Evolutionary conservation across 495 filamentous ascomycete genomes (phyloP).

Genomic region (Pyronema omphalodes): DNA sequence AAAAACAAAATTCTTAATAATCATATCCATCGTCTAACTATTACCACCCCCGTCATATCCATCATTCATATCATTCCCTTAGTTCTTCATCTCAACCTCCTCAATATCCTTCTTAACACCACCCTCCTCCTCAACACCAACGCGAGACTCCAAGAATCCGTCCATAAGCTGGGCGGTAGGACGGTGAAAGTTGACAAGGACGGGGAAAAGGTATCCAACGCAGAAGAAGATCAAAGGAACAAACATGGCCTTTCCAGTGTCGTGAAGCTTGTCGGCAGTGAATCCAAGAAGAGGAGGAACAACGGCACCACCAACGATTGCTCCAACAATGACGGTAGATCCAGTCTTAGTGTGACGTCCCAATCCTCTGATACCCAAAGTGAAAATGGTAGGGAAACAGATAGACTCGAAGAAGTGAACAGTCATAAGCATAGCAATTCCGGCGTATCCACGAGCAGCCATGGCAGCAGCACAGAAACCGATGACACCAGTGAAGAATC

Average conservation of each 20-base stretch:
- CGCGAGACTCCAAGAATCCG: conserved; percentile 30
- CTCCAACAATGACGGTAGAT: conserved; percentile 38
- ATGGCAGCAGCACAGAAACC: conserved; percentile 24
- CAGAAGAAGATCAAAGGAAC: conserved; percentile 42
- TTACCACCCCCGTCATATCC: too few species aligned
- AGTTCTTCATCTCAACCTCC: too few species aligned
- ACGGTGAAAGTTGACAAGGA: conserved; percentile 37
- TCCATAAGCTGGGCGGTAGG: conserved; percentile 33
- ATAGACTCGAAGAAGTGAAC: conserved; percentile 45
- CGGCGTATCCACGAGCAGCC: conserved; percentile 27
- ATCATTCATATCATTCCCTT: too few species aligned
- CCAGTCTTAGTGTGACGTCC: conserved; percentile 42
- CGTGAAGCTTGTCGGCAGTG: conserved; percentile 32
- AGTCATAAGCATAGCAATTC: conserved; percentile 36
- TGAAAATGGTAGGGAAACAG: conserved; percentile 45
- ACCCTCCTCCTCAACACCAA: conserved; percentile 28
- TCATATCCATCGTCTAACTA: too few species aligned
- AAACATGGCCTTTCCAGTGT: conserved; percentile 36
- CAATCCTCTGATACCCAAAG: conserved; percentile 40
- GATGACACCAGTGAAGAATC: conserved; percentile 23
- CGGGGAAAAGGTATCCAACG: conserved; percentile 38
- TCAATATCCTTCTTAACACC: background rate
- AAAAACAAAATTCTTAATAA: too few species aligned
- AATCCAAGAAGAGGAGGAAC: conserved; percentile 34
- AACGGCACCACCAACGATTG: conserved; percentile 37